phyloP scores from a whole-genome alignment of 2,329 filamentous ascomycete genomes.

The Penicillium paneum region DNA sequence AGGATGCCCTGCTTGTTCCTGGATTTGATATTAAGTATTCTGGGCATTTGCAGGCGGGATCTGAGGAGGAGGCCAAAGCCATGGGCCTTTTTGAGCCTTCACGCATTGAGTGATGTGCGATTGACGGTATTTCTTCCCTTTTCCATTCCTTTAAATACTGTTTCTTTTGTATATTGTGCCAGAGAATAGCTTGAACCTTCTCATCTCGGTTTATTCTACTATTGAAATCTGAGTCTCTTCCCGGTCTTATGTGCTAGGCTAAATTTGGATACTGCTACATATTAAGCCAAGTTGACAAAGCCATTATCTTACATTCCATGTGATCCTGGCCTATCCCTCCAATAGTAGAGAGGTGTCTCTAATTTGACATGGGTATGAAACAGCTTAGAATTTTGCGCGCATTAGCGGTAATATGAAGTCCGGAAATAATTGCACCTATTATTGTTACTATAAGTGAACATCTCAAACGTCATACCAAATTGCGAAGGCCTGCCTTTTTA shows the following conservation, averaged over 20 bases:
- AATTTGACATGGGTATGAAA: background rate
- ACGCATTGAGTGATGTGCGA: background rate
- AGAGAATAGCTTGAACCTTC: background rate
- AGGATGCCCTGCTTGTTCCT: background rate
- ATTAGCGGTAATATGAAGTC: background rate
- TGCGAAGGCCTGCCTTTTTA: background rate
- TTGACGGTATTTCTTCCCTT: background rate
- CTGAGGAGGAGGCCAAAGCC: background rate
- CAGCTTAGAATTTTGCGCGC: background rate
- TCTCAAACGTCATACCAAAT: too few species aligned
- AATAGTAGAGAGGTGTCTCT: background rate
- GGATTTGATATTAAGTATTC: slow-evolving; percentile 3
- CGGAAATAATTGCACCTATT: background rate
- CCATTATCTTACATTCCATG: background rate
- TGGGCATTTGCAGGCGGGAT: background rate
- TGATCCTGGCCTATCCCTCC: background rate
- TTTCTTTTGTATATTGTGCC: background rate
- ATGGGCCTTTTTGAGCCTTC: slow-evolving; percentile 1
- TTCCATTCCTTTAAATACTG: background rate
- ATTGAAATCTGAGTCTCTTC: background rate
- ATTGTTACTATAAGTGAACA: too few species aligned
- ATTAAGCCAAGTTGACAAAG: background rate
- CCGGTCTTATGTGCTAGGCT: background rate
- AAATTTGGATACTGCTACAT: background rate
- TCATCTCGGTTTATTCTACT: too few species aligned